Evolutionary conservation across 164 flowering plant species (phyloP).

Genomic region (Aristolochia contorta): DNA sequence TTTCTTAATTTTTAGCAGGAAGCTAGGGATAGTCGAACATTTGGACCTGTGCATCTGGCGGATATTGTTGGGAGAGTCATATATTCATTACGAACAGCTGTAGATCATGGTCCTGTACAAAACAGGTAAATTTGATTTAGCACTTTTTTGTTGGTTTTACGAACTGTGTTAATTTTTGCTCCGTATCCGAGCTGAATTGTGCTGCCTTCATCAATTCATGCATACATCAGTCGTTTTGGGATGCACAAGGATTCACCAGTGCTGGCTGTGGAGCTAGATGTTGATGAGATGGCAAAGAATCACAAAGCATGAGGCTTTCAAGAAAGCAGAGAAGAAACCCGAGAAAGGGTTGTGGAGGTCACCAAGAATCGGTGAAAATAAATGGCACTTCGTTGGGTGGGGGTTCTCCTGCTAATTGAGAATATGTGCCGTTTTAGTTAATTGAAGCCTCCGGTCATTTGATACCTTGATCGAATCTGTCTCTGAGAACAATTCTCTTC

Average conservation of each 20-base stretch:
- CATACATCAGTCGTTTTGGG: slow-evolving; percentile 39
- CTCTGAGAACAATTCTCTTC: too few relatives aligned
- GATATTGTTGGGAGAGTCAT: slow-evolving; percentile 79
- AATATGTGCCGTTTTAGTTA: too few relatives aligned
- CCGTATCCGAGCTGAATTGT: background rate
- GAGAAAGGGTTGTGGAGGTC: too few relatives aligned
- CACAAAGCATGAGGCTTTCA: slow-evolving; percentile 34
- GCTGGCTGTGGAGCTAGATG: slow-evolving; percentile 76
- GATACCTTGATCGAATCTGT: too few relatives aligned
- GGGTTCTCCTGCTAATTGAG: too few relatives aligned
- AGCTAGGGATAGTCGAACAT: slow-evolving; percentile 79
- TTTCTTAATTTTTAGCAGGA: slow-evolving; percentile 46
- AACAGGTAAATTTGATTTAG: slow-evolving; percentile 47
- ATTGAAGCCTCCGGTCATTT: too few relatives aligned
- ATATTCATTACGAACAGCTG: slow-evolving; percentile 66
- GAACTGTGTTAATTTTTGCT: background rate
- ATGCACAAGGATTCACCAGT: slow-evolving; percentile 64
- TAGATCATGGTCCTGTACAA: slow-evolving; percentile 89
- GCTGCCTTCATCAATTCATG: background rate
- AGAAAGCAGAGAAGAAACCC: too few relatives aligned
- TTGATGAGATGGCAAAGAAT: slow-evolving; percentile 78
- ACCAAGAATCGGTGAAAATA: too few relatives aligned
- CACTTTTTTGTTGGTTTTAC: background rate
- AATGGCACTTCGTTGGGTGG: too few relatives aligned
- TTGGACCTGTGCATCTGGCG: slow-evolving; percentile 78